phyloP scores from a whole-genome alignment of 1,139 yeast genomes.

The Saccharomyces hybrid region DNA sequence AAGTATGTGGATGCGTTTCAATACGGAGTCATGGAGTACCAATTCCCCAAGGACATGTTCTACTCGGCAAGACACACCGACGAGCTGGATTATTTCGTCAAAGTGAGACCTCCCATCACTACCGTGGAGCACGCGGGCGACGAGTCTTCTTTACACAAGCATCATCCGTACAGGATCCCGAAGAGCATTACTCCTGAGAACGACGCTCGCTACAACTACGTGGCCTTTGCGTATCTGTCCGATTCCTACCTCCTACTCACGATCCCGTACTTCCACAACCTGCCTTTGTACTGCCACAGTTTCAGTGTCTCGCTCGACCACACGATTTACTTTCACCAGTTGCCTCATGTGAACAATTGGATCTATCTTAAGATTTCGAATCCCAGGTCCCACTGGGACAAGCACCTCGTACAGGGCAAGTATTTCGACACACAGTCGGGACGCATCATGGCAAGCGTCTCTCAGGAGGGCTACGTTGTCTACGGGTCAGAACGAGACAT shows the following conservation, averaged over 20 bases:
- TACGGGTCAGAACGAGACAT: constrained; percentile 18
- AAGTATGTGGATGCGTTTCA: constrained; percentile 24
- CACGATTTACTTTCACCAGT: constrained; percentile 58
- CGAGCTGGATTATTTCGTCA: constrained; percentile 23
- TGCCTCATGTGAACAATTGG: constrained; percentile 47
- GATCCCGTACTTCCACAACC: constrained; percentile 38
- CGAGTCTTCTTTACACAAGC: constrained; percentile 22
- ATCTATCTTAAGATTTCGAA: constrained; percentile 44
- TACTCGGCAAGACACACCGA: constrained; percentile 20
- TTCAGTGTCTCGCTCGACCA: constrained; percentile 62
- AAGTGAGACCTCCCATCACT: constrained; percentile 16
- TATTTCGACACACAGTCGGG: constrained; percentile 44
- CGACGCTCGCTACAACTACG: constrained; percentile 41
- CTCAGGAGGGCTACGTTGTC: constrained; percentile 57
- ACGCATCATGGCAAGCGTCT: constrained; percentile 51
- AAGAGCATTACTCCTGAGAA: constrained; percentile 16
- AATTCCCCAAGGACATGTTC: constrained; percentile 39
- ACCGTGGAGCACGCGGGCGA: constrained; percentile 9
- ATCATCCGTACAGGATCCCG: constrained; percentile 20
- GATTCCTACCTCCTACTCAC: constrained; percentile 53
- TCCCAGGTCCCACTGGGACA: constrained; percentile 45
- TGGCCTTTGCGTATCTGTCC: constrained; percentile 55
- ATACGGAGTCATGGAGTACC: constrained; percentile 38
- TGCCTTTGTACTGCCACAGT: constrained; percentile 37
- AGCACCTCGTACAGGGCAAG: constrained; percentile 55